phyloP scores from a whole-genome alignment of 2,329 filamentous ascomycete genomes.

The Aspergillus alliaceus region DNA sequence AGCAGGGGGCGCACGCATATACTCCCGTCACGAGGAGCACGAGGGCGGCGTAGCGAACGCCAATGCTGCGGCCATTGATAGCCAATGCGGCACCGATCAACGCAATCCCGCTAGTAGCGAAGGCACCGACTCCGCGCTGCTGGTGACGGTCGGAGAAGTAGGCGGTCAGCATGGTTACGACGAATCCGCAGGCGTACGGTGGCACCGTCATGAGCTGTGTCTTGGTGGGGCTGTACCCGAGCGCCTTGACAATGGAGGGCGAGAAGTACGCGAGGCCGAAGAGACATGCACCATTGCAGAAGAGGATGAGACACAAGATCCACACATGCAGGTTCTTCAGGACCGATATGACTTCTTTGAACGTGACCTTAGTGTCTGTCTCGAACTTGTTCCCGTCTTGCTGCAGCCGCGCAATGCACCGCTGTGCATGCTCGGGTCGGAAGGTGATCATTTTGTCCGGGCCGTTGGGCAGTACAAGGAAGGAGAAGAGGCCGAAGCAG shows the following conservation, averaged over 20 bases:
- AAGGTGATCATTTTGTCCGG: slow-evolving; percentile 61
- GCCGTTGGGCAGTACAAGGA: slow-evolving; percentile 63
- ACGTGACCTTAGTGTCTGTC: slow-evolving; percentile 6
- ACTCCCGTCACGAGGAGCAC: slow-evolving; percentile 11
- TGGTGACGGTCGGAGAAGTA: slow-evolving; percentile 29
- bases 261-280: slow-evolving; percentile 24
- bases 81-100: slow-evolving; percentile 12
- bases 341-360: slow-evolving; percentile 7
- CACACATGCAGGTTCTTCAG: slow-evolving; percentile 14
- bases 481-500: slow-evolving; percentile 49
- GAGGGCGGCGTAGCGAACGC: slow-evolving; percentile 9
- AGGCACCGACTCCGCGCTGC: slow-evolving; percentile 27
- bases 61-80: background rate
- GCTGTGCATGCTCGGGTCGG: slow-evolving; percentile 45
- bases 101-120: slow-evolving; percentile 15
- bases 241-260: slow-evolving; percentile 28
- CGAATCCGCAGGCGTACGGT: slow-evolving; percentile 26
- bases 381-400: slow-evolving; percentile 15
- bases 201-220: slow-evolving; percentile 36
- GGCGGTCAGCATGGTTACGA: slow-evolving; percentile 24
- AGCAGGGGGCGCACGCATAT: slow-evolving; percentile 9
- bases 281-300: slow-evolving; percentile 15
- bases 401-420: slow-evolving; percentile 6
- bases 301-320: slow-evolving; percentile 8
- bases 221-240: slow-evolving; percentile 26